Evolutionary conservation across 1,139 yeast genomes (phyloP), one percentile per base, ranked within the genome.

Genomic region (Magnusiomyces magnusii): DNA sequence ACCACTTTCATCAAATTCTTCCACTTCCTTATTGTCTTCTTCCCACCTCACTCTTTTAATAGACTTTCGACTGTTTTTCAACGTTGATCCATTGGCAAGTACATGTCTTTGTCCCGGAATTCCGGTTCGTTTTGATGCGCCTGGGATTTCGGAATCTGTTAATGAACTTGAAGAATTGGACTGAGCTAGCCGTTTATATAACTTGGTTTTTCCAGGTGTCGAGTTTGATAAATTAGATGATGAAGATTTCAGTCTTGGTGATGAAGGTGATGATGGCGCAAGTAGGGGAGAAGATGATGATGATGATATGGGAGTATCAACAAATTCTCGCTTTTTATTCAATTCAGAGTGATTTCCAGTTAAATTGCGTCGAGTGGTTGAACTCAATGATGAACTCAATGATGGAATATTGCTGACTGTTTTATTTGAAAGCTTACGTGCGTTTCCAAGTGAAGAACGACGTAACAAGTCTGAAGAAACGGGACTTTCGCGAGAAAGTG

Each of bases 21-120:
- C n/a, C n/a, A n/a, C n/a, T n/a, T n/a, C n/a, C n/a, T n/a, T n/a
- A 53, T 52, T 44, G 47, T 63, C 67, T 53, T 67, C 70, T 51
- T 67, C 69, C 71, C 71, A 68, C 49, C 71, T 58, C 1, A 68
- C 71, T 42, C 69, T 59, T 51, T 68, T 68, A 2, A 63, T 60
- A 1, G 69, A 61, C 53, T 65, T 65, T 7, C 64, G 61, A 31
- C 58, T 54, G 17, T 60, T 59, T 15, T 57, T 58, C 2, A 58
- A 50, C 1, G 70, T 68, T 1, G 69, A 66, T 10, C 64, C 59
- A 17, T 59, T 54, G 19, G 19, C 7, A 9, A 65, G 60, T 25
- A 57, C 36, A 13, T 51, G 56, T 15, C 55, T 55, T 39, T 58
- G 57, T 24, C 51, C 50, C 7, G 50, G 27, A 44, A 44, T 19